Conservation (phyloP, 306 rosid species). For the Glycyrrhiza uralensis region DNA sequence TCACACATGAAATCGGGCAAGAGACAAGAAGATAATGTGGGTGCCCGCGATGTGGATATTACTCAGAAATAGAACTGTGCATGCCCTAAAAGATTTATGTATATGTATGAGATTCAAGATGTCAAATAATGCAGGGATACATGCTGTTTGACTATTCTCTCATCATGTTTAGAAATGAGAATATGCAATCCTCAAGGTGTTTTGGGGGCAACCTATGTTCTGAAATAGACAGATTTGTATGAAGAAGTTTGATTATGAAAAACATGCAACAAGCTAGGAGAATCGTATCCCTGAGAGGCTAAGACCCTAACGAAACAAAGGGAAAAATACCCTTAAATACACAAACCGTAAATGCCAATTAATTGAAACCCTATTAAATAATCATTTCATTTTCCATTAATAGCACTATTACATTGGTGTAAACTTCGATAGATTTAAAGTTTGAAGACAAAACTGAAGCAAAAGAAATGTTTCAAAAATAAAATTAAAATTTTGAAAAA, state of each 20-base stretch:
- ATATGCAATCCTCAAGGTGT: neutral
- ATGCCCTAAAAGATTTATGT: neutral
- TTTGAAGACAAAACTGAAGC: neutral
- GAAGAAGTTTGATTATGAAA: neutral
- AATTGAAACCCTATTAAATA: constrained; percentile 1
- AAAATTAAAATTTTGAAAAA: neutral
- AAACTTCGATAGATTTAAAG: neutral
- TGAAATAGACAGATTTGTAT: neutral
- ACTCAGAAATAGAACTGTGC: neutral
- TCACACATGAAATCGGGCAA: neutral
- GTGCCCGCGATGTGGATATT: neutral
- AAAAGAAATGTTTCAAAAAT: neutral
- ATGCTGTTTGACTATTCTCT: neutral
- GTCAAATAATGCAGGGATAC: neutral
- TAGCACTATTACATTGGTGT: neutral
- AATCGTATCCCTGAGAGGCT: constrained; percentile 15
- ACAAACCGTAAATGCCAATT: neutral
- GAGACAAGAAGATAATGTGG: neutral
- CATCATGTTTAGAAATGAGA: neutral
- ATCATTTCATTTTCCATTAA: neutral
- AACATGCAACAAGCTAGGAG: neutral
- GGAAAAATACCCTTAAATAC: neutral
- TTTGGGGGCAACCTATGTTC: neutral
- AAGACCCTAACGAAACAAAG: neutral
- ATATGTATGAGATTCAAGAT: neutral